These are phyloP conservation scores for Arctostaphylos glauca DNA, from an alignment of 148 eudicot species.

Conservation along the genomic window DNA sequence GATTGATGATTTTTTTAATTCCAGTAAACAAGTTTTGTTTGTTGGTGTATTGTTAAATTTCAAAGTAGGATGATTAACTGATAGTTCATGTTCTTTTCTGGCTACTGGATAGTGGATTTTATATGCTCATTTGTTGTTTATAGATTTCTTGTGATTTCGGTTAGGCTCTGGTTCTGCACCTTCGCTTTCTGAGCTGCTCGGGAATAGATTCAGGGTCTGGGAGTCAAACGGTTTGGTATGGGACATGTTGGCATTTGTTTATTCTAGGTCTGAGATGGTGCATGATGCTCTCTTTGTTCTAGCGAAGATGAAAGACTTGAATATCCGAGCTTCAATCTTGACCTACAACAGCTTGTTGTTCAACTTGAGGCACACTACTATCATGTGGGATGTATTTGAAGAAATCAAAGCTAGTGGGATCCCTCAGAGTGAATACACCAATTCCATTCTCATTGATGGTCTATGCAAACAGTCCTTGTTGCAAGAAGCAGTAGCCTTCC, in stretches of 20 bases:
- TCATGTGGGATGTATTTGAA: slow-evolving; percentile 52
- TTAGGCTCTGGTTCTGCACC: slow-evolving; percentile 67
- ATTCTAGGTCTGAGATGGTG: slow-evolving; percentile 61
- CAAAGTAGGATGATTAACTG: not conserved
- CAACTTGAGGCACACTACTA: slow-evolving; percentile 56
- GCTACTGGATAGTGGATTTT: slow-evolving; percentile 6
- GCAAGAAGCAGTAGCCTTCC: slow-evolving; percentile 53
- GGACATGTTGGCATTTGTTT: slow-evolving; percentile 79
- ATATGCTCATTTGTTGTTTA: slow-evolving; percentile 30
- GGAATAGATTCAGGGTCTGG: slow-evolving; percentile 47
- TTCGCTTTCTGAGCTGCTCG: slow-evolving; percentile 58
- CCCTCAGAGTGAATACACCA: slow-evolving; percentile 46
- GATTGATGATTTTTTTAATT: not conserved
- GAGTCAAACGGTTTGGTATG: slow-evolving; percentile 52
- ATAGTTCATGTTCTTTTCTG: slow-evolving; percentile 9
- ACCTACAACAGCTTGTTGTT: slow-evolving; percentile 75
- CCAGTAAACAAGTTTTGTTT: not conserved
- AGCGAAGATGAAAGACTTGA: slow-evolving; percentile 66
- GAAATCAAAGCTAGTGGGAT: slow-evolving; percentile 49
- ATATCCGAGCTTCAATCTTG: slow-evolving; percentile 55
- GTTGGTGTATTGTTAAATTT: not conserved
- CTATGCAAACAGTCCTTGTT: slow-evolving; percentile 70
- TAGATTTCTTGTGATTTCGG: slow-evolving; percentile 33
- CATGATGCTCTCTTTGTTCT: slow-evolving; percentile 69
- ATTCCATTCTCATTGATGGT: slow-evolving; percentile 64